Conservation (phyloP, 139 green algal species). For the Chlorella sp. region DNA sequence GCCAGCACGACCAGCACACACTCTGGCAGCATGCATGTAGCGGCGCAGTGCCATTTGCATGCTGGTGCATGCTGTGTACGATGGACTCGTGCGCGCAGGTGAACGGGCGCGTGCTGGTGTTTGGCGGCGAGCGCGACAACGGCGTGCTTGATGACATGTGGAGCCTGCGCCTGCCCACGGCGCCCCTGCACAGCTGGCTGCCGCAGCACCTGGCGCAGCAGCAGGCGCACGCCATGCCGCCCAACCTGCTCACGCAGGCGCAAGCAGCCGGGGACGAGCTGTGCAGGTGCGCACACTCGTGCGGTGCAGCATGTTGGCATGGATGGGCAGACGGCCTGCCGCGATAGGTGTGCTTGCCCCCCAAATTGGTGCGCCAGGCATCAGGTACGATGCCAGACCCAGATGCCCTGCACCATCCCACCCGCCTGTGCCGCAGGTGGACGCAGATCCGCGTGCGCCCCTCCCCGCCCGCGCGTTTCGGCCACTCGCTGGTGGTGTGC, state of each 20-base stretch:
- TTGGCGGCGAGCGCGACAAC: slow-evolving; percentile 59
- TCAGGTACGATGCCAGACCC: too few relatives aligned
- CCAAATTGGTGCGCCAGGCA: too few relatives aligned
- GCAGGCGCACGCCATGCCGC: not conserved
- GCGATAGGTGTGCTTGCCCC: too few relatives aligned
- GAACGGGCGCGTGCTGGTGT: slow-evolving; percentile 46
- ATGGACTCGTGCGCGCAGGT: slow-evolving; percentile 10
- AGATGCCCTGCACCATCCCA: too few relatives aligned
- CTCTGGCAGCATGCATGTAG: not conserved
- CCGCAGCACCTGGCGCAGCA: not conserved
- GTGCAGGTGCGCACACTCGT: not conserved
- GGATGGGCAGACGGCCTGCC: too few relatives aligned
- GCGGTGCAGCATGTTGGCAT: too few relatives aligned
- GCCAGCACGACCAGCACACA: too few relatives aligned
- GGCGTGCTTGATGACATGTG: slow-evolving; percentile 58
- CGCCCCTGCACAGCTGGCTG: slow-evolving; percentile 2
- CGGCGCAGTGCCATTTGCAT: not conserved
- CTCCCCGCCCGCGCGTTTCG: not conserved
- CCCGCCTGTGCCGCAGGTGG: slow-evolving; percentile 3
- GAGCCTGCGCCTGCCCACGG: slow-evolving; percentile 33
- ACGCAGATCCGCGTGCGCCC: slow-evolving; percentile 1
- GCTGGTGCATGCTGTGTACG: not conserved
- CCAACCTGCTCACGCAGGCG: not conserved
- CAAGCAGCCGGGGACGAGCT: not conserved
- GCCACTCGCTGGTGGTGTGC: not conserved